These are phyloP conservation scores for Tuber melanosporum DNA, from an alignment of 495 filamentous ascomycete genomes.

Conservation along the genomic window DNA sequence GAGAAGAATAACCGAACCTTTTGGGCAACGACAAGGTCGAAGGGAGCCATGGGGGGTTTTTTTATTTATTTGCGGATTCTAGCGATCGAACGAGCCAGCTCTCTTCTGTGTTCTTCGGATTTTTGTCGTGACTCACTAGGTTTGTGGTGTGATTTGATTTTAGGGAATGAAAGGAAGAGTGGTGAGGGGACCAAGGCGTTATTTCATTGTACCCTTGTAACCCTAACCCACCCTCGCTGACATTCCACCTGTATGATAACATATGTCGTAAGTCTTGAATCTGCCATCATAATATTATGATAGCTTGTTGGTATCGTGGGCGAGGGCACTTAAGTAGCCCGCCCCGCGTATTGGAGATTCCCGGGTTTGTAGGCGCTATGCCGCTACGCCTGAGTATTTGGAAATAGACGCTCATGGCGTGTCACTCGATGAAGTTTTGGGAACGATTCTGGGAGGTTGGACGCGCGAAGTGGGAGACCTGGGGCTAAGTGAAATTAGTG, in stretches of 20 bases:
- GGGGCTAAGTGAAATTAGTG: not conserved
- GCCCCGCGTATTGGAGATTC: not conserved
- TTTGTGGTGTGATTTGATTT: not conserved
- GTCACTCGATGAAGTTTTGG: not conserved
- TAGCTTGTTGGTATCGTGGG: not conserved
- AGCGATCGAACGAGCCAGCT: not conserved
- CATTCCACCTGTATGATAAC: not conserved
- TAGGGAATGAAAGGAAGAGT: not conserved
- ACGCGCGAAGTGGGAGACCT: not conserved
- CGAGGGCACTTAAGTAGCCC: not conserved
- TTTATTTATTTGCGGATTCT: not conserved
- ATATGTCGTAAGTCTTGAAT: not conserved
- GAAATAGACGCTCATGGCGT: not conserved
- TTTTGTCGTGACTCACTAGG: not conserved
- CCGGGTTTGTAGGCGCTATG: not conserved
- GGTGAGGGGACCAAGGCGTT: not conserved
- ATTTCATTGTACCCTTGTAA: not conserved
- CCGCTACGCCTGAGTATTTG: not conserved
- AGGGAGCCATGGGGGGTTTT: slow-evolving; percentile 20
- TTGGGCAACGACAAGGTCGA: slow-evolving; percentile 37
- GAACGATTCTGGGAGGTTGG: not conserved
- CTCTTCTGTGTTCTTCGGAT: not conserved
- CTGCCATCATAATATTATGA: not conserved
- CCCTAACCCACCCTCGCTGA: not conserved
- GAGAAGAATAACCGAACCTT: slow-evolving; percentile 19